Conservation (phyloP, 208 protist species). For the Polymyxa betae region DNA sequence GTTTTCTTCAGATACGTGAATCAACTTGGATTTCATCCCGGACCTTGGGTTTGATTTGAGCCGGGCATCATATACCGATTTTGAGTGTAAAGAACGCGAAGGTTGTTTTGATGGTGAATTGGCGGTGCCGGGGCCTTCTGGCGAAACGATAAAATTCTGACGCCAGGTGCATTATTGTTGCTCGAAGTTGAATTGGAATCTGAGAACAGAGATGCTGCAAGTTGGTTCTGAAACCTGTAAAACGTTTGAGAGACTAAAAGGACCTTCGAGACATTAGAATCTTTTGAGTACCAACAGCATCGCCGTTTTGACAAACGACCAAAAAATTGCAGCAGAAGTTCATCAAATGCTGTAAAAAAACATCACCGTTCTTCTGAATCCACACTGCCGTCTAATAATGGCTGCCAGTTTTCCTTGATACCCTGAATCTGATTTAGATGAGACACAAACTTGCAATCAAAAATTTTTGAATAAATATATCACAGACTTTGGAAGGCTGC, state of each 20-base stretch:
- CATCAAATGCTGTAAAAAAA: no score
- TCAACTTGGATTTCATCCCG: not conserved
- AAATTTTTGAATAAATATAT: not conserved
- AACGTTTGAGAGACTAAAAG: no score
- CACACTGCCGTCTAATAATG: not conserved
- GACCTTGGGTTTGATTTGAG: not conserved
- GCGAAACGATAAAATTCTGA: constrained; percentile 10
- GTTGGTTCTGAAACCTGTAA: not conserved
- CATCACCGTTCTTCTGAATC: not conserved
- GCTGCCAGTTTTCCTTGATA: not conserved
- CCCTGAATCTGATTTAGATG: not conserved
- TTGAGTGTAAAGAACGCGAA: constrained; percentile 74
- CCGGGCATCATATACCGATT: constrained; percentile 60
- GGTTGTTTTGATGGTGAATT: constrained; percentile 58
- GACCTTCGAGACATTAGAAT: no score
- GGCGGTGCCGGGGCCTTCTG: constrained; percentile 36
- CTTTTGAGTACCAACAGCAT: no score
- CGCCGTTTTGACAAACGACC: not conserved
- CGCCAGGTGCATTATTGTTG: not conserved
- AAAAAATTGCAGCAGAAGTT: not conserved
- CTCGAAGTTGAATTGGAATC: not conserved
- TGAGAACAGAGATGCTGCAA: not conserved
- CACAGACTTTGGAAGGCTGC: not conserved
- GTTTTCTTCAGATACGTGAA: not conserved
- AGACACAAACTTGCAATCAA: not conserved